phyloP scores from a whole-genome alignment of 2,329 filamentous ascomycete genomes.

The Epichloe gansuensis region DNA sequence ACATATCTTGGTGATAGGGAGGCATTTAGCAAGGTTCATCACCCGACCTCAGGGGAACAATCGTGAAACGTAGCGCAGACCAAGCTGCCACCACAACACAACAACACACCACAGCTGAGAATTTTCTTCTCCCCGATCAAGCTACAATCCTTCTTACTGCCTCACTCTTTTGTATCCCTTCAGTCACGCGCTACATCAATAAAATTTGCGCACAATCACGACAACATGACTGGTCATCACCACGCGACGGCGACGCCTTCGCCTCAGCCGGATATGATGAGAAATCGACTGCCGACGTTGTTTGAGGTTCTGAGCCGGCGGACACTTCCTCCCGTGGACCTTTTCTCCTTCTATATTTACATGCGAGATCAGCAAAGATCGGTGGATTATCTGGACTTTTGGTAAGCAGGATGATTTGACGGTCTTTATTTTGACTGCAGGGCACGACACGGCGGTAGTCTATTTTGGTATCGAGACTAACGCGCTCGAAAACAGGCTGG shows the following conservation, averaged over 20 bases:
- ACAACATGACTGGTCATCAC: slow-evolving; percentile 13
- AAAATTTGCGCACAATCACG: neutral
- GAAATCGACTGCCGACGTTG: slow-evolving; percentile 83
- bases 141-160: neutral
- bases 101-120: neutral
- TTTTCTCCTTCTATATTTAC: slow-evolving; percentile 99
- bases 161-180: neutral
- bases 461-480: neutral
- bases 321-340: slow-evolving; percentile 88
- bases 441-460: neutral
- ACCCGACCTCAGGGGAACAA: slow-evolving; percentile 1
- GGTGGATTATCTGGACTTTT: slow-evolving; percentile 96
- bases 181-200: neutral
- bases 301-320: slow-evolving; percentile 92
- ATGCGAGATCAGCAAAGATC: slow-evolving; percentile 98
- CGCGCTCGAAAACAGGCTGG: slow-evolving; percentile 55
- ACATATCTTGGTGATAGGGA: slow-evolving; percentile 1
- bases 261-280: slow-evolving; percentile 45
- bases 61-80: slow-evolving; percentile 8
- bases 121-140: neutral
- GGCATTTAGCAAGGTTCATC: neutral
- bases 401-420: slow-evolving; percentile 46
- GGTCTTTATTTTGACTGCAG: neutral
- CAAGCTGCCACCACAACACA: neutral
- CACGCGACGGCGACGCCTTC: slow-evolving; percentile 31